Evolutionary conservation across 1,139 yeast genomes (phyloP).

Genomic region (Kodamaea plutei): DNA sequence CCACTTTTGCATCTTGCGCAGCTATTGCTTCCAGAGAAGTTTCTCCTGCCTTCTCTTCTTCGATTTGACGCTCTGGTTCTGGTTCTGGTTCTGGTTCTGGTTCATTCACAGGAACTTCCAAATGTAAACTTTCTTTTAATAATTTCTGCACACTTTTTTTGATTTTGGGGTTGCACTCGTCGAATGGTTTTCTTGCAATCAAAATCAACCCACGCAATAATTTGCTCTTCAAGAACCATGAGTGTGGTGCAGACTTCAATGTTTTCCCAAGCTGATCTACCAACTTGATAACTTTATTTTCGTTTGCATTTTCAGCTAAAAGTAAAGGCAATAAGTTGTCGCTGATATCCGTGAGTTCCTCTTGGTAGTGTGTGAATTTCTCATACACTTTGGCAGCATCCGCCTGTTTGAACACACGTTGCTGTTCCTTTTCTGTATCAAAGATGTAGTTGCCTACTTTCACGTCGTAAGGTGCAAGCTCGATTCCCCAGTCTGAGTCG

Average conservation of each 20-base stretch:
- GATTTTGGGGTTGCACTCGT: conserved; percentile 13
- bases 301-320: conserved; percentile 11
- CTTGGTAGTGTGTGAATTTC: conserved; percentile 15
- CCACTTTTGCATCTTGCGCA: too few relatives aligned
- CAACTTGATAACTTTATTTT: conserved; percentile 12
- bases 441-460: conserved; percentile 34
- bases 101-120: conserved; percentile 13
- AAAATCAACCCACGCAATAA: conserved; percentile 32
- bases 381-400: conserved; percentile 15
- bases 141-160: conserved; percentile 20
- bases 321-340: conserved; percentile 16
- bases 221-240: conserved; percentile 29
- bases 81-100: conserved; percentile 11
- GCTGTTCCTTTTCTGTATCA: conserved; percentile 31
- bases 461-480: conserved; percentile 15
- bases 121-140: conserved; percentile 20
- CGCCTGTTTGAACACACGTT: conserved; percentile 16
- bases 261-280: conserved; percentile 19
- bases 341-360: conserved; percentile 21
- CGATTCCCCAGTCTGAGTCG: conserved; percentile 47
- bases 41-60: conserved; percentile 4
- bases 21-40: too few relatives aligned
- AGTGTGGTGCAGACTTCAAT: conserved; percentile 23
- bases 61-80: conserved; percentile 5
- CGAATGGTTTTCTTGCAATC: conserved; percentile 21